Evolutionary conservation across 306 rosid species (phyloP).

Genomic region (Cotoneaster glaucophyllus): DNA sequence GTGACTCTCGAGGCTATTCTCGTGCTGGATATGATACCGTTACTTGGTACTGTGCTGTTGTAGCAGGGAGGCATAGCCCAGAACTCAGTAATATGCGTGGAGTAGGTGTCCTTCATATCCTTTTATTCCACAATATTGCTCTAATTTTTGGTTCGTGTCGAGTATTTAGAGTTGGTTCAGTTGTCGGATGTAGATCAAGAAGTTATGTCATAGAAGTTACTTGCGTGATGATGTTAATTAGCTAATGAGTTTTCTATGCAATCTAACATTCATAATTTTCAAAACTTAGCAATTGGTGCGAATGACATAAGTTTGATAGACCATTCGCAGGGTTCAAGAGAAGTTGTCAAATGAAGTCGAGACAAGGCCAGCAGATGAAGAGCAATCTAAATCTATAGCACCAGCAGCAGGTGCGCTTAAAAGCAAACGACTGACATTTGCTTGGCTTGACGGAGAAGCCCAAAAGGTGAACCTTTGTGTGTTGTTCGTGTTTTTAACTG

Average conservation of each 20-base stretch:
- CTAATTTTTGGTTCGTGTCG: not conserved
- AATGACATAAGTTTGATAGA: conserved; percentile 52
- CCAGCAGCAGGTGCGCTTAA: conserved; percentile 54
- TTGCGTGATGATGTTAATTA: not conserved
- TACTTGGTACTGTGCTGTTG: conserved; percentile 87
- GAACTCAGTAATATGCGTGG: conserved; percentile 80
- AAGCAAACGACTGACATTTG: conserved; percentile 64
- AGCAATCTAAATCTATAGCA: conserved; percentile 33
- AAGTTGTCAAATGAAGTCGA: conserved; percentile 39
- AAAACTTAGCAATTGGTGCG: conserved; percentile 20
- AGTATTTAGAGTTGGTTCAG: not conserved
- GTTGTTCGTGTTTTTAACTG: not conserved
- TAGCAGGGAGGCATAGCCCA: conserved; percentile 71
- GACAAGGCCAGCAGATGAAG: conserved; percentile 35
- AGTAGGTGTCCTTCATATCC: conserved; percentile 44
- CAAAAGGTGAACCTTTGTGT: conserved; percentile 51
- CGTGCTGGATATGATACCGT: conserved; percentile 73
- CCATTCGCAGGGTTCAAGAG: conserved; percentile 74
- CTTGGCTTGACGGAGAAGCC: conserved; percentile 94
- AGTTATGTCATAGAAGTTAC: not conserved
- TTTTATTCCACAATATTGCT: conserved; percentile 5
- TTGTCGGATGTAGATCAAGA: not conserved
- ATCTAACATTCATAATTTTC: conserved; percentile 5
- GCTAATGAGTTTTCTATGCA: not conserved
- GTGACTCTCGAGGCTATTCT: conserved; percentile 83